phyloP scores from a whole-genome alignment of 2,329 filamentous ascomycete genomes.

The Gyromitra esculenta region DNA sequence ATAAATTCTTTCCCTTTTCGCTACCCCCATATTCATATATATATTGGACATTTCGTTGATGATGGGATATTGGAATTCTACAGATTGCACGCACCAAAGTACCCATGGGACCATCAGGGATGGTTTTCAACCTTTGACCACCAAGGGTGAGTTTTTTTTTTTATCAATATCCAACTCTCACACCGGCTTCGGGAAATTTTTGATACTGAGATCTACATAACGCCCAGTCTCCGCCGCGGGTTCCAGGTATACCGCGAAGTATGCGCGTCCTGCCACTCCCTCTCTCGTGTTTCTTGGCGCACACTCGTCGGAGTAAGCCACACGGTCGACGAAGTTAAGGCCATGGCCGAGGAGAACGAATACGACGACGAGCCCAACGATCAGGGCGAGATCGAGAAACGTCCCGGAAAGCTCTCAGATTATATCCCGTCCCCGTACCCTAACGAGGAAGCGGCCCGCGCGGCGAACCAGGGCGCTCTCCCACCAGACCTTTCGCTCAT shows the following conservation, averaged over 20 bases:
- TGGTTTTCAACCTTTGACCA: constrained; percentile 97
- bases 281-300: constrained; percentile 93
- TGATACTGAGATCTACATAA: constrained; percentile 55
- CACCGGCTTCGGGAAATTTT: constrained; percentile 50
- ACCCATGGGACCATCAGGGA: constrained; percentile 95
- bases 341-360: constrained; percentile 95
- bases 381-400: constrained; percentile 97
- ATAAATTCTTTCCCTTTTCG: too few relatives aligned
- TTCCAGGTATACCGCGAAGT: constrained; percentile 99
- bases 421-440: constrained; percentile 96
- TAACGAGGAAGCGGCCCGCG: constrained; percentile 98
- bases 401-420: constrained; percentile 97
- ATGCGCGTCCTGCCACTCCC: constrained; percentile 96
- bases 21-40: background rate
- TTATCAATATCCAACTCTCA: constrained; percentile 30
- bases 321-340: constrained; percentile 98
- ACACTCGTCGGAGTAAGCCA: constrained; percentile 87
- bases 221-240: constrained; percentile 85
- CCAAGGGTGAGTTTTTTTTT: constrained; percentile 76
- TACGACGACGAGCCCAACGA: constrained; percentile 99
- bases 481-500: constrained; percentile 98
- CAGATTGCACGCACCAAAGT: constrained; percentile 89
- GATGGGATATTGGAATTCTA: constrained; percentile 57
- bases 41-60: constrained; percentile 9
- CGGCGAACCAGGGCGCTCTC: constrained; percentile 97